Evolutionary conservation across 805 yeast genomes (phyloP).

Genomic region (Hanseniaspora pseudoguilliermondii): DNA sequence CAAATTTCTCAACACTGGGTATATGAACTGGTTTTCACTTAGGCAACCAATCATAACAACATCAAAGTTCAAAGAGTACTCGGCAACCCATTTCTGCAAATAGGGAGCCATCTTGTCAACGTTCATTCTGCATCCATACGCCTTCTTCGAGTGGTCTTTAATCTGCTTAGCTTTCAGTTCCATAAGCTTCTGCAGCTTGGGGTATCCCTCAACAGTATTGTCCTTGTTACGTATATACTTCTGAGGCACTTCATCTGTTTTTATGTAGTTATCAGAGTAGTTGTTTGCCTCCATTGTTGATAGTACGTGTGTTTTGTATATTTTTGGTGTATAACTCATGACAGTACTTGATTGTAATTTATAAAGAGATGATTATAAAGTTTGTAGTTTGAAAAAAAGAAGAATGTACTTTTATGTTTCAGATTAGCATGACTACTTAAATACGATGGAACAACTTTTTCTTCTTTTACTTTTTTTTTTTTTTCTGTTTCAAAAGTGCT

Average conservation of each 20-base stretch:
- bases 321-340: conserved; percentile 6
- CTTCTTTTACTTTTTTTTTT: too few relatives aligned
- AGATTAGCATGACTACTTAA: too few relatives aligned
- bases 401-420: too few relatives aligned
- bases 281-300: conserved; percentile 28
- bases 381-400: neutral
- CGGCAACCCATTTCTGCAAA: conserved; percentile 48
- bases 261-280: conserved; percentile 56
- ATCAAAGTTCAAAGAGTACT: conserved; percentile 56
- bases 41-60: conserved; percentile 87
- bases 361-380: neutral
- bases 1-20: conserved; percentile 46
- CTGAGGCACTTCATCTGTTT: conserved; percentile 50
- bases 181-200: conserved; percentile 60
- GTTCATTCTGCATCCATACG: conserved; percentile 51
- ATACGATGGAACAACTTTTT: too few relatives aligned
- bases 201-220: conserved; percentile 71
- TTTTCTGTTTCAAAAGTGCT: too few relatives aligned
- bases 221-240: conserved; percentile 50
- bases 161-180: conserved; percentile 52
- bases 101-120: conserved; percentile 43
- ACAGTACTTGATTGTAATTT: neutral
- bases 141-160: conserved; percentile 38
- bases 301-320: conserved; percentile 2
- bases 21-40: conserved; percentile 56